These are phyloP conservation scores for Cladosporium sp. DNA, from an alignment of 2,329 filamentous ascomycete genomes.

Conservation along the genomic window DNA sequence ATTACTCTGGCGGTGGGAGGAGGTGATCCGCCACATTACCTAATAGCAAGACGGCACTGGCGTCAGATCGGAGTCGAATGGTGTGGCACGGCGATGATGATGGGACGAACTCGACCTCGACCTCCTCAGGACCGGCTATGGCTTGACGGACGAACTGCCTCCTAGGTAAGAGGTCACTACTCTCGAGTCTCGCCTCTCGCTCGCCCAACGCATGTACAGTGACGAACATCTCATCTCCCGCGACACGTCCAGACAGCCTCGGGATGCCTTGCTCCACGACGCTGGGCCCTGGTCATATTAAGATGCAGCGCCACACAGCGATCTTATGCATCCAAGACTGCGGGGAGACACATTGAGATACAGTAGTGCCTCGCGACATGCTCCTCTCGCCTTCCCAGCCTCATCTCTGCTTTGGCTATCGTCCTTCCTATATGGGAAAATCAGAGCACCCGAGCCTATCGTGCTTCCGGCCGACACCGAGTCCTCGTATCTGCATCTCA, in stretches of 20 bases:
- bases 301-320: background rate
- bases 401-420: background rate
- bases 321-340: background rate
- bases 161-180: background rate
- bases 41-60: constrained; percentile 8
- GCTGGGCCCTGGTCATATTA: constrained; percentile 2
- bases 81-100: background rate
- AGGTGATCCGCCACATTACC: background rate
- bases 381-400: background rate
- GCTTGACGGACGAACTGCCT: background rate
- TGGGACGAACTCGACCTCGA: background rate
- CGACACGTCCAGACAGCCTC: background rate
- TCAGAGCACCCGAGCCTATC: too few relatives aligned
- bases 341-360: background rate
- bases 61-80: background rate
- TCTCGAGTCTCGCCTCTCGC: background rate
- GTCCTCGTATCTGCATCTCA: too few relatives aligned
- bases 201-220: background rate
- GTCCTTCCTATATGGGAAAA: background rate
- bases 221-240: background rate
- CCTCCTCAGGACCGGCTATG: too few relatives aligned
- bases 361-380: too few relatives aligned
- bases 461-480: too few relatives aligned
- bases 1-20: background rate
- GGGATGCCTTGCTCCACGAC: constrained; percentile 7